phyloP scores from a whole-genome alignment of 2,329 filamentous ascomycete genomes.

The Pseudogymnoascus sp. region DNA sequence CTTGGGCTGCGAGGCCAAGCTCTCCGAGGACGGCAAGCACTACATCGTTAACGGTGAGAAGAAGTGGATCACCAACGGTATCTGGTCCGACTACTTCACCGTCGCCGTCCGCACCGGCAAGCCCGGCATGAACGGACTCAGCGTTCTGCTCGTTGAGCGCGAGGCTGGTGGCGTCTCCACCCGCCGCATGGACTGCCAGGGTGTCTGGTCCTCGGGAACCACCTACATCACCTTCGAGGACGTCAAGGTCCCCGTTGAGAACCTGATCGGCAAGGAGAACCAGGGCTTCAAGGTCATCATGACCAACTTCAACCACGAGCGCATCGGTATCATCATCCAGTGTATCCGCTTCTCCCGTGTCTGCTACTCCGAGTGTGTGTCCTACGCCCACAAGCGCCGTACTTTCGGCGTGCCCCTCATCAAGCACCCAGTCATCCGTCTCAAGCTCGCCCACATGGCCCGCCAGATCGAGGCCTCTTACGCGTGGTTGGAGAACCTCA shows the following conservation, averaged over 20 bases:
- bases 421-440: conserved; percentile 91
- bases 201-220: conserved; percentile 89
- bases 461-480: conserved; percentile 96
- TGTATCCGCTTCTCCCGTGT: conserved; percentile 91
- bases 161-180: conserved; percentile 78
- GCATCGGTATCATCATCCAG: conserved; percentile 97
- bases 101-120: conserved; percentile 87
- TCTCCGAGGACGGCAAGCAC: conserved; percentile 92
- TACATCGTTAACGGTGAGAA: conserved; percentile 99
- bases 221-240: conserved; percentile 98
- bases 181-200: conserved; percentile 95
- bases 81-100: conserved; percentile 97
- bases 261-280: conserved; percentile 95
- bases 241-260: conserved; percentile 98
- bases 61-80: conserved; percentile 99
- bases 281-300: conserved; percentile 98
- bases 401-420: conserved; percentile 97
- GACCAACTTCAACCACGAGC: conserved; percentile 99
- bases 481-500: conserved; percentile 91
- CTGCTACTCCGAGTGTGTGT: conserved; percentile 92
- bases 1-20: conserved; percentile 88
- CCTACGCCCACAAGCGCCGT: conserved; percentile 93
- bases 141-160: conserved; percentile 86
- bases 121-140: conserved; percentile 86
- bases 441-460: conserved; percentile 98